Evolutionary conservation across 2,329 filamentous ascomycete genomes (phyloP).

Genomic region (Fusarium sp.): DNA sequence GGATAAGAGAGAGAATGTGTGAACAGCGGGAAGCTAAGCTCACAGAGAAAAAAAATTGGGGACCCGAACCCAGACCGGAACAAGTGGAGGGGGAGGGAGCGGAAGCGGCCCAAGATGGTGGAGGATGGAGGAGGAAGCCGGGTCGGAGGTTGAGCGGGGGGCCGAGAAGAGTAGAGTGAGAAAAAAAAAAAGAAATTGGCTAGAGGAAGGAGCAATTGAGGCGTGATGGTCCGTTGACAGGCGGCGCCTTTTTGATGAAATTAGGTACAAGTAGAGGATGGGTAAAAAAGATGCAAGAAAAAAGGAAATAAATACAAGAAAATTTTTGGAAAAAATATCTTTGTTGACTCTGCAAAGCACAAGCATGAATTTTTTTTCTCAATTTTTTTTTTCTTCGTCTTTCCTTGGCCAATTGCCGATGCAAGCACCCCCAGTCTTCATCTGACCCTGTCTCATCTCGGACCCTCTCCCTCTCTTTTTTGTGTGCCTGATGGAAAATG

Average conservation of each 20-base stretch:
- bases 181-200: slow-evolving; percentile 7
- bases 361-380: not conserved
- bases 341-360: not conserved
- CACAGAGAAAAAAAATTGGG: slow-evolving; percentile 32
- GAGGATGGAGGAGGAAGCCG: slow-evolving; percentile 12
- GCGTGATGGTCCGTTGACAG: not conserved
- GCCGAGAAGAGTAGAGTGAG: not conserved
- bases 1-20: slow-evolving; percentile 20
- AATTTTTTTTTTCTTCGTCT: not conserved
- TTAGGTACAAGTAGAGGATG: not conserved
- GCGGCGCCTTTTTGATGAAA: slow-evolving; percentile 20
- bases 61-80: slow-evolving; percentile 20
- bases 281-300: not conserved
- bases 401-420: slow-evolving; percentile 28
- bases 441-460: slow-evolving; percentile 11
- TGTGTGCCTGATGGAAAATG: not conserved
- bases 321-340: not conserved
- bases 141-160: slow-evolving; percentile 10
- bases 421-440: not conserved
- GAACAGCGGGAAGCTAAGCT: not conserved
- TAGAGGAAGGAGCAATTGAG: not conserved
- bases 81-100: slow-evolving; percentile 35
- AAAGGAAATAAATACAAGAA: not conserved
- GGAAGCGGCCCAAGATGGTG: slow-evolving; percentile 27
- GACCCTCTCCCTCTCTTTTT: not conserved